Base-by-base conservation (phyloP, 371 early-diverging fungal species). In the Fennellomyces sp. region DNA sequence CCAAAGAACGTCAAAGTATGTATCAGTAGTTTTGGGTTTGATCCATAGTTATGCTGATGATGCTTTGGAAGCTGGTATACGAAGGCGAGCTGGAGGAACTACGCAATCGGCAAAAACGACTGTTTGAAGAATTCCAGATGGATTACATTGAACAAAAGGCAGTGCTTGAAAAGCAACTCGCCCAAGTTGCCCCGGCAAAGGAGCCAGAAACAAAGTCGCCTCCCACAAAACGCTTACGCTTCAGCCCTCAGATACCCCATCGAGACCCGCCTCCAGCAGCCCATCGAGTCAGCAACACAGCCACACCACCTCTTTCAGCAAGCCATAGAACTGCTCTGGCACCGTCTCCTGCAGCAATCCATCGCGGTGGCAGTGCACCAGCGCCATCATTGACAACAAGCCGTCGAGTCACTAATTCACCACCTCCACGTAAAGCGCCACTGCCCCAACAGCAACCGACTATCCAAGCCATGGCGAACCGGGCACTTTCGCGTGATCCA, bases 121-220 rank as follows among this genome's bases (percentile, higher is more conserved):
- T 45, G 11, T 45, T 21, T 23, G 45, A 4, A 23, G 12, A 45
- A 23, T 45, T 45, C 21, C 45, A 45, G 23, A 19, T 19, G 17
- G 39, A 45, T 8, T 45, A 45, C n/a, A 23, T 45, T 23, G 45
- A 45, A 23, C 45, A 45, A 45, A 45, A 45, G n/a, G 45, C 23
- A 45, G 5, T 5, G 10, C n/a, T 45, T 11, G 5, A 21, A 21
- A 19, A 45, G 11, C 21, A 45, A 45, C 45, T 45, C 5, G 21
- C 21, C 17, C 45, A 23, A 17, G 3, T 45, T 45, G 45, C 5
- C 17, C 4, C 10, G 0, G 7, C 45, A 45, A 33, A 33, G 35
- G 35, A 33, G 6, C 35, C 35, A 13, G 35, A 33, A 33, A 33
- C 13, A 13, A 13, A 33, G 13, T 6, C 35, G 35, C 35, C 35